Evolutionary conservation across 352 stramenopile species (phyloP).

Genomic region (Phytopythium litorale): DNA sequence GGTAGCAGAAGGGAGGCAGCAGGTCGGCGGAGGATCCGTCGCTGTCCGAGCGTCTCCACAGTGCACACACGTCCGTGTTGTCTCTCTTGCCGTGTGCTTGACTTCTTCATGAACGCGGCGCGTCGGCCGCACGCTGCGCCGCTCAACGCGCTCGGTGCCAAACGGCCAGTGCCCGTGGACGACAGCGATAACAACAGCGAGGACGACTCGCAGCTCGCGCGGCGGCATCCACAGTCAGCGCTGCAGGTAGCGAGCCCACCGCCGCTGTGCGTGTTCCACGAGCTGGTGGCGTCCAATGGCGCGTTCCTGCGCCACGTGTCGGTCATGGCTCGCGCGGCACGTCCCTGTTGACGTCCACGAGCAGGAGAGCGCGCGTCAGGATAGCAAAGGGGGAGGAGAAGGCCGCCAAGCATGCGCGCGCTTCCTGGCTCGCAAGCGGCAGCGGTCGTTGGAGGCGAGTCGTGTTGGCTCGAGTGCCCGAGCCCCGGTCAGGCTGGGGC

Average conservation of each 20-base stretch:
- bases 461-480: no score
- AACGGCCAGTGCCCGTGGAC: neutral
- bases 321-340: slow-evolving; percentile 53
- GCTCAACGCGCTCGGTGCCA: neutral
- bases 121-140: slow-evolving; percentile 9
- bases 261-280: slow-evolving; percentile 60
- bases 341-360: neutral
- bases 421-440: slow-evolving; percentile 37
- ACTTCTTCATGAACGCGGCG: slow-evolving; percentile 63
- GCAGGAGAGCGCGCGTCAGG: neutral
- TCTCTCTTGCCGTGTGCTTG: neutral
- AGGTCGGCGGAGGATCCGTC: neutral
- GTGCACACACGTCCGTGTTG: slow-evolving; percentile 11
- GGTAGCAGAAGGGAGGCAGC: no score
- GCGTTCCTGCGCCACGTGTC: slow-evolving; percentile 63
- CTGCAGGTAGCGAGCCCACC: slow-evolving; percentile 44
- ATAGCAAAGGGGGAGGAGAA: neutral
- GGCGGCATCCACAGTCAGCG: slow-evolving; percentile 64
- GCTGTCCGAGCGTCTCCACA: slow-evolving; percentile 31
- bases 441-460: slow-evolving; percentile 1
- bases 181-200: no score
- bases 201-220: slow-evolving; percentile 38
- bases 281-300: slow-evolving; percentile 70
- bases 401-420: slow-evolving; percentile 17
- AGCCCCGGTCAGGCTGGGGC: no score